These are phyloP conservation scores for Globisporangium megalacanthum DNA, from an alignment of 352 stramenopile genomes.

Conservation along the genomic window DNA sequence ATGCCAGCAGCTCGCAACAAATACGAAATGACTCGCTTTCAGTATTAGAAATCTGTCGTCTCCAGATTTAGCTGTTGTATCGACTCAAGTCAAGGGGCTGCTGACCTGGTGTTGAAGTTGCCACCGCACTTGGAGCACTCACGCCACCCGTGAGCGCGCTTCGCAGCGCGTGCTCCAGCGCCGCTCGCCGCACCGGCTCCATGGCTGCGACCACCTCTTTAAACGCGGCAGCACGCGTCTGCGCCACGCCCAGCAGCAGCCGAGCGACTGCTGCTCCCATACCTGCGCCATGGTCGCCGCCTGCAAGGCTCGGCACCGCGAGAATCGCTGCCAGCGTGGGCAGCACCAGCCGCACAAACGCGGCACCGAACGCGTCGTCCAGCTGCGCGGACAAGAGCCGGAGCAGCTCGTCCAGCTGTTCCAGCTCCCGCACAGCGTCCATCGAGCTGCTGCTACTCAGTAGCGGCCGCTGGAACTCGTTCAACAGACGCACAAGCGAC, in stretches of 20 bases:
- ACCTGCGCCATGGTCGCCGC: conserved; percentile 4
- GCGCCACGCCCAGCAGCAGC: conserved; percentile 45
- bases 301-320: conserved; percentile 13
- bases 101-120: not conserved
- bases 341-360: conserved; percentile 58
- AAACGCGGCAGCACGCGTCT: conserved; percentile 42
- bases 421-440: conserved; percentile 25
- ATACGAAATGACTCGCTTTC: too few species aligned
- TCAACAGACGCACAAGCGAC: conserved; percentile 24
- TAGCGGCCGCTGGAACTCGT: conserved; percentile 11
- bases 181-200: conserved; percentile 22
- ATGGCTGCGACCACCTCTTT: conserved; percentile 47
- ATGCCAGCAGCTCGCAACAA: too few species aligned
- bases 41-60: too few species aligned
- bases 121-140: not conserved
- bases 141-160: conserved; percentile 31
- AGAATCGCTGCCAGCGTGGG: conserved; percentile 43
- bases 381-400: conserved; percentile 41
- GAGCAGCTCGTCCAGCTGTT: conserved; percentile 44
- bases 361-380: conserved; percentile 29
- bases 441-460: not conserved
- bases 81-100: conserved; percentile 46
- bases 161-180: conserved; percentile 39
- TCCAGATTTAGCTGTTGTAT: conserved; percentile 22
- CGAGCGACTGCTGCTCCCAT: conserved; percentile 21